Evolutionary conservation across 805 yeast species (phyloP).

Genomic region (Candida maesae): DNA sequence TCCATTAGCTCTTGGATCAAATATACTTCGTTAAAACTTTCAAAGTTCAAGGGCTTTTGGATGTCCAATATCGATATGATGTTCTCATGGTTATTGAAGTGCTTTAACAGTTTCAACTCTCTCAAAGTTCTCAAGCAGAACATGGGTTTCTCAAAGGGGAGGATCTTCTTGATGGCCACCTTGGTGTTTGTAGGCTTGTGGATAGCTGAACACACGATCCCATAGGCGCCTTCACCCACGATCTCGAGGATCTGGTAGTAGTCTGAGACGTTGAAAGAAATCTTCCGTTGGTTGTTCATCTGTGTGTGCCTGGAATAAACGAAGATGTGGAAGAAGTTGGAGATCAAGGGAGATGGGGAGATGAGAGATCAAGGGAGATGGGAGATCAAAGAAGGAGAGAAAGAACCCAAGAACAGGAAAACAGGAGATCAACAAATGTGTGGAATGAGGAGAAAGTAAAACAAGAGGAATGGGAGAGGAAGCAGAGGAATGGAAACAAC

Average conservation of each 20-base stretch:
- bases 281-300: conserved; percentile 33
- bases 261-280: conserved; percentile 59
- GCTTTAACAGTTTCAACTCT: conserved; percentile 61
- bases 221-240: conserved; percentile 81
- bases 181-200: conserved; percentile 56
- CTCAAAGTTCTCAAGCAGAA: conserved; percentile 68
- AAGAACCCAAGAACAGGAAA: no score
- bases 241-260: conserved; percentile 57
- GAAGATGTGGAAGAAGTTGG: neutral
- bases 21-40: conserved; percentile 67
- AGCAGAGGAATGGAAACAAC: no score
- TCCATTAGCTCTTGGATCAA: conserved; percentile 78
- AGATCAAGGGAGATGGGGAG: no score
- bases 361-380: no score
- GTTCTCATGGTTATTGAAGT: conserved; percentile 67
- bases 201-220: conserved; percentile 67
- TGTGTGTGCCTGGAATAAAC: neutral
- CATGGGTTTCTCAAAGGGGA: conserved; percentile 62
- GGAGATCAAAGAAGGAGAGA: no score
- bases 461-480: no score
- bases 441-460: no score
- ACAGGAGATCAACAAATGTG: no score
- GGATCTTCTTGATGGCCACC: conserved; percentile 77
- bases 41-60: conserved; percentile 56
- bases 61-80: conserved; percentile 64